phyloP scores from a whole-genome alignment of 345 rosid species.

The Heritiera littoralis region DNA sequence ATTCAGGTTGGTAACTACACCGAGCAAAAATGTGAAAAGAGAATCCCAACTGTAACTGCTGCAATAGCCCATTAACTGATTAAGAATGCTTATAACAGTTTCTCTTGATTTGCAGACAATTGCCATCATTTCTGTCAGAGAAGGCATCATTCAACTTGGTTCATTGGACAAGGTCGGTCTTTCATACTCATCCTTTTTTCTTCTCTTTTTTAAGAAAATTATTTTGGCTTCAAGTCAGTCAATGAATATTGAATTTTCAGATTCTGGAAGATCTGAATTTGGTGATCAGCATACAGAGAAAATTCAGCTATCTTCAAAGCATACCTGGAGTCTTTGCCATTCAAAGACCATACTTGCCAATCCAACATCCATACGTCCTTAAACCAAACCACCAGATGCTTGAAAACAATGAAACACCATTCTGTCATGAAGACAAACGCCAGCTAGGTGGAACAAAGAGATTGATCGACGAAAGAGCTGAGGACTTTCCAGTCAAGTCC shows the following conservation, averaged over 20 bases:
- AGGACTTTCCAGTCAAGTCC: slow-evolving; percentile 44
- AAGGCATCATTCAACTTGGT: slow-evolving; percentile 76
- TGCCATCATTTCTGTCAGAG: slow-evolving; percentile 67
- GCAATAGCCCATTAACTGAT: neutral
- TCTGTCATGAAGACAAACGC: slow-evolving; percentile 31
- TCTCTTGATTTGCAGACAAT: slow-evolving; percentile 53
- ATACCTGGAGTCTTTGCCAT: slow-evolving; percentile 62
- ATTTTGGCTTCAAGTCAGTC: neutral
- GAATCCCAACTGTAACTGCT: neutral
- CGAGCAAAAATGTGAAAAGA: too few species aligned
- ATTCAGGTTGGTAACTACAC: slow-evolving; percentile 49
- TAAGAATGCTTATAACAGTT: neutral
- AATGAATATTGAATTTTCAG: slow-evolving; percentile 28
- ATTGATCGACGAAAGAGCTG: slow-evolving; percentile 33
- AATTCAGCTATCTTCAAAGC: slow-evolving; percentile 68
- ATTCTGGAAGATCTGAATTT: slow-evolving; percentile 59
- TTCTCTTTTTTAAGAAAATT: neutral
- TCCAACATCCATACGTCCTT: slow-evolving; percentile 46
- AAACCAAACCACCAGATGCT: slow-evolving; percentile 35
- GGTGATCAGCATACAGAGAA: slow-evolving; percentile 65
- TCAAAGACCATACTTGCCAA: slow-evolving; percentile 54
- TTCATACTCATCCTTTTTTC: neutral
- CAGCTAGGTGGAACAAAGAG: slow-evolving; percentile 44
- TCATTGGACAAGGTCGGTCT: slow-evolving; percentile 57
- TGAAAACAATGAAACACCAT: slow-evolving; percentile 32